Percentiles rank a stretch among this genome's conserved stretches.
Conservation (phyloP, 169 alveolate species). For the Plasmodium berghei region DNA sequence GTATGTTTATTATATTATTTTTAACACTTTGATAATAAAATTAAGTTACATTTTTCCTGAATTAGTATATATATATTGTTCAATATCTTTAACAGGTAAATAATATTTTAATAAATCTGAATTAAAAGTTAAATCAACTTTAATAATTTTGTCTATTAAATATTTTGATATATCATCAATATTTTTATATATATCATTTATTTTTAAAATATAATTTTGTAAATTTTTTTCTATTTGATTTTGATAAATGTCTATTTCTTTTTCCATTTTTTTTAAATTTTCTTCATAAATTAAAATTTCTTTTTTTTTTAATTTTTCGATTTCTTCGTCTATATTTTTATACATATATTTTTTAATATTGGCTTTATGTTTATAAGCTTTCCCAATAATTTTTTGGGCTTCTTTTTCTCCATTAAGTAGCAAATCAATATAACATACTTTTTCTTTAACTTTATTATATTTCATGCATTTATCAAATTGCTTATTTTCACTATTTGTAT, state of each 20-base stretch:
- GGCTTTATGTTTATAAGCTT: slow-evolving; percentile 24
- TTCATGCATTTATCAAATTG: neutral
- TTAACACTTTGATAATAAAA: neutral
- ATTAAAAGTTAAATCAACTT: slow-evolving; percentile 24
- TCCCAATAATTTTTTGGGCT: slow-evolving; percentile 9
- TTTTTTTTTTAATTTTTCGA: slow-evolving; percentile 4
- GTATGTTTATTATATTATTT: neutral
- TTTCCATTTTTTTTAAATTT: slow-evolving; percentile 24
- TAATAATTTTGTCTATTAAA: slow-evolving; percentile 16
- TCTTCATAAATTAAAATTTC: slow-evolving; percentile 15
- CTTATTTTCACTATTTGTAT: neutral
- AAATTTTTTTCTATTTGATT: slow-evolving; percentile 11
- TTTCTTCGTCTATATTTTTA: slow-evolving; percentile 28
- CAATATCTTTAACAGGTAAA: slow-evolving; percentile 7
- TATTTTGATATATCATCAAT: slow-evolving; percentile 7
- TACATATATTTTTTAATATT: slow-evolving; percentile 10
- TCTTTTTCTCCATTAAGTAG: slow-evolving; percentile 38
- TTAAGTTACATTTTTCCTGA: no score
- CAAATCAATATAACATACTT: slow-evolving; percentile 3
- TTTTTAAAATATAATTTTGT: slow-evolving; percentile 2
- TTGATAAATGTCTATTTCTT: slow-evolving; percentile 27
- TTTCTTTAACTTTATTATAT: neutral
- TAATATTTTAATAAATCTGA: slow-evolving; percentile 5
- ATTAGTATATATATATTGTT: no score
- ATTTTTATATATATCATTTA: slow-evolving; percentile 1